Evolutionary conservation across 345 rosid genomes (phyloP).

Genomic region (Durio zibethinus): DNA sequence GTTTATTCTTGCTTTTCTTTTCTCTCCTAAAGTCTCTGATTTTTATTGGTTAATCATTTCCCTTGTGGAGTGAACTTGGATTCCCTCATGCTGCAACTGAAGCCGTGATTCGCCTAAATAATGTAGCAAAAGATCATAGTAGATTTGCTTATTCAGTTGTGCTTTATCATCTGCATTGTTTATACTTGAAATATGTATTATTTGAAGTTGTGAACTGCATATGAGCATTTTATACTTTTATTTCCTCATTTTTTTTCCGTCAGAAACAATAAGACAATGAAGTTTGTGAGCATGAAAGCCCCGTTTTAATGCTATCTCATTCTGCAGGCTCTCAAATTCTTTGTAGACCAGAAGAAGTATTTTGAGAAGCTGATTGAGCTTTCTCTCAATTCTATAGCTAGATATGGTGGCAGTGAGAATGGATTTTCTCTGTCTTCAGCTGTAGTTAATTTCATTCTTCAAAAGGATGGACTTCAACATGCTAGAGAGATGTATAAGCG

Average conservation of each 20-base stretch:
- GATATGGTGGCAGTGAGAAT: conserved; percentile 50
- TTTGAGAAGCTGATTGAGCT: conserved; percentile 68
- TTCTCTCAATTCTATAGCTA: conserved; percentile 50
- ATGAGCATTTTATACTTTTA: conserved; percentile 6
- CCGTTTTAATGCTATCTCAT: conserved; percentile 4
- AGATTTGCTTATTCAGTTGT: background rate
- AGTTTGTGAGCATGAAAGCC: background rate
- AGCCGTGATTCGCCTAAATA: background rate
- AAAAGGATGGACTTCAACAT: conserved; percentile 53
- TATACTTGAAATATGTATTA: conserved; percentile 14
- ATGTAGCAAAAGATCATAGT: background rate
- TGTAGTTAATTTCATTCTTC: conserved; percentile 53
- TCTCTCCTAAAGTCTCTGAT: background rate
- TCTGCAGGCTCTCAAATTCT: conserved; percentile 67
- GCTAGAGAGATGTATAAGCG: conserved; percentile 68
- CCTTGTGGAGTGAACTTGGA: background rate
- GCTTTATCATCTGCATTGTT: conserved; percentile 25
- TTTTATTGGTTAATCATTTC: background rate
- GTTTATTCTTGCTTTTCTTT: background rate
- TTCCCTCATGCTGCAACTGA: background rate
- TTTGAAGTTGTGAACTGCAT: background rate
- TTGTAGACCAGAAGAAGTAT: conserved; percentile 44
- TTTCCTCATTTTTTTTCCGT: background rate
- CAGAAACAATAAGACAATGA: background rate
- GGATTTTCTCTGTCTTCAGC: conserved; percentile 70